Evolutionary conservation across 225 moss, liverwort and hornwort genomes (phyloP).

Genomic region (Bryum argenteum): DNA sequence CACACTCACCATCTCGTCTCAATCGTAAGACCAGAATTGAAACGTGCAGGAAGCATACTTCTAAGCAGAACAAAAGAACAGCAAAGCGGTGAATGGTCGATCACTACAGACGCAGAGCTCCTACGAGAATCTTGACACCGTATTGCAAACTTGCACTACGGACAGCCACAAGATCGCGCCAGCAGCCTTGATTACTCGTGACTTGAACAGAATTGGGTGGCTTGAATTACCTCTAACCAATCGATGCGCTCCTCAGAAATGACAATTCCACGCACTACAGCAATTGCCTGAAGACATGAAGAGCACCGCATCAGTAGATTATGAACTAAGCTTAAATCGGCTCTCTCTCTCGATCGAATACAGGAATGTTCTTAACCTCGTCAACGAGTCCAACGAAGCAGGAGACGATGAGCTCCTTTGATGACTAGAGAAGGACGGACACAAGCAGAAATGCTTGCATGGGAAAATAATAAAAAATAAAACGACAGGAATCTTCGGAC

Average conservation of each 20-base stretch:
- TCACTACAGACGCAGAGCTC: neutral
- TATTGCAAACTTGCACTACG: neutral
- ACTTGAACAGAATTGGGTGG: neutral
- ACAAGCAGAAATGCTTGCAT: neutral
- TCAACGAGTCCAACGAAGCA: neutral
- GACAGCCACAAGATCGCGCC: neutral
- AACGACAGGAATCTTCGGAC: neutral
- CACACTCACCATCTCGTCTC: neutral
- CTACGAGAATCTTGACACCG: constrained; percentile 11
- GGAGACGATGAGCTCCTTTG: neutral
- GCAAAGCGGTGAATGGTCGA: constrained; percentile 5
- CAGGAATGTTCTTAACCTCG: neutral
- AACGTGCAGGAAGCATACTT: neutral
- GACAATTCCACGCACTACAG: neutral
- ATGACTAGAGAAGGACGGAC: neutral
- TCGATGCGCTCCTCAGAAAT: neutral
- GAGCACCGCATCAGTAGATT: neutral
- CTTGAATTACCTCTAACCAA: constrained; percentile 19
- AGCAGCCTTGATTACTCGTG: neutral
- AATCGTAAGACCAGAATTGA: neutral
- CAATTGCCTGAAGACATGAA: neutral
- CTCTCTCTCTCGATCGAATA: neutral
- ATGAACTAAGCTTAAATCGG: neutral
- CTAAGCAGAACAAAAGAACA: neutral
- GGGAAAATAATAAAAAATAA: neutral